These are phyloP conservation scores for Apiospora arundinis DNA, from an alignment of 2,329 filamentous ascomycete species.

Conservation along the genomic window DNA sequence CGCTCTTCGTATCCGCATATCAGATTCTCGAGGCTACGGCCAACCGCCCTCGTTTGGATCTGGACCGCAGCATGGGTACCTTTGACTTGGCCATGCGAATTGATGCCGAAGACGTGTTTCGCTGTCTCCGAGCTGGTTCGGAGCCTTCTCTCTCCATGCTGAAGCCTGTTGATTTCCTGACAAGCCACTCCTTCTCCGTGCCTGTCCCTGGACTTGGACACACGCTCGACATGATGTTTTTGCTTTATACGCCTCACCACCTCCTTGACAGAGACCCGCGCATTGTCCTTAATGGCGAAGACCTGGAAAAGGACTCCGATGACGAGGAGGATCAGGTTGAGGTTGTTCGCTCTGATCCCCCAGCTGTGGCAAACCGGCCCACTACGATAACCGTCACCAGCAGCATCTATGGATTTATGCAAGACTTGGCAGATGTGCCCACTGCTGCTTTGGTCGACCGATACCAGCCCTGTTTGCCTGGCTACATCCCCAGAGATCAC, in stretches of 20 bases:
- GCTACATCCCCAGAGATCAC: constrained; percentile 44
- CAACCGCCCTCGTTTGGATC: background rate
- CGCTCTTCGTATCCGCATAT: background rate
- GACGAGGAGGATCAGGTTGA: background rate
- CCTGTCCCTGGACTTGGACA: constrained; percentile 20
- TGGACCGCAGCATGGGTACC: background rate
- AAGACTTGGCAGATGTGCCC: constrained; percentile 40
- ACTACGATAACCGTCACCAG: background rate
- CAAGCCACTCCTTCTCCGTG: constrained; percentile 24
- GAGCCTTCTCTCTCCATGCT: background rate
- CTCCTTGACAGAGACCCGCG: constrained; percentile 1
- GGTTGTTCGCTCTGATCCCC: background rate
- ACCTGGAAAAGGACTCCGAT: background rate
- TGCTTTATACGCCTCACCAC: constrained; percentile 1
- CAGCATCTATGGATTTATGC: constrained; percentile 45
- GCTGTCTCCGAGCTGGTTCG: background rate
- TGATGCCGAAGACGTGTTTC: background rate
- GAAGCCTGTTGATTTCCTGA: constrained; percentile 27
- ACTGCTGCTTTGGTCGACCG: constrained; percentile 43
- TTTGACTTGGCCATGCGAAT: background rate
- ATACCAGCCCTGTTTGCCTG: constrained; percentile 47
- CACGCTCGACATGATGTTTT: background rate
- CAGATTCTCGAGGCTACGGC: constrained; percentile 16
- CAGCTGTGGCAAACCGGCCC: background rate
- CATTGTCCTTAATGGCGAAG: background rate